Percentiles rank a stretch among this genome's conserved stretches.
These are phyloP conservation scores for Melanomma pulvis-pyrius DNA, from an alignment of 495 filamentous ascomycete species.

Conservation along the genomic window DNA sequence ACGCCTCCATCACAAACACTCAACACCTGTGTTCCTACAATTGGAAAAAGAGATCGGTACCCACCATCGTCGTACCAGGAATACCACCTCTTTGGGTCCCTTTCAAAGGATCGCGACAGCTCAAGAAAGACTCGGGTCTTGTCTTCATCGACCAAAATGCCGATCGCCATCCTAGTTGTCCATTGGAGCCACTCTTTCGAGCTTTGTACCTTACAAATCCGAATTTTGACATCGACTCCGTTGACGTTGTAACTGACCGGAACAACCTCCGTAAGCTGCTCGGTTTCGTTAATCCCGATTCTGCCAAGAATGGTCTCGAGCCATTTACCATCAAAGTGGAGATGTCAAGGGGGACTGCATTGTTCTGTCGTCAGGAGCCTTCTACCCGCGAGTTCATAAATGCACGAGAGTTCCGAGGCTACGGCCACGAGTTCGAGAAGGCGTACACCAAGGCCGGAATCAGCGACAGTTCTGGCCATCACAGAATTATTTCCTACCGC, in stretches of 20 bases:
- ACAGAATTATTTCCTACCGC: constrained; percentile 53
- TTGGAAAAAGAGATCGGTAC: constrained; percentile 23
- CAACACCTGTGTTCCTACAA: constrained; percentile 5
- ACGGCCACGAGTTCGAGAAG: constrained; percentile 54
- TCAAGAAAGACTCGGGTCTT: constrained; percentile 48
- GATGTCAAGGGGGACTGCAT: constrained; percentile 45
- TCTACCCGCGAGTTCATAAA: constrained; percentile 40
- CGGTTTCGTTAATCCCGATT: constrained; percentile 48
- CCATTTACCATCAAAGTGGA: constrained; percentile 54
- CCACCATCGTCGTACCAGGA: constrained; percentile 50
- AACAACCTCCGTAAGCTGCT: constrained; percentile 59
- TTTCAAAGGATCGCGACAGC: constrained; percentile 28
- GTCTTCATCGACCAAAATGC: constrained; percentile 52
- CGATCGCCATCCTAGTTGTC: constrained; percentile 48
- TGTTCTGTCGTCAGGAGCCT: constrained; percentile 50
- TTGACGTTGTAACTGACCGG: constrained; percentile 57
- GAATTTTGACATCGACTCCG: constrained; percentile 47
- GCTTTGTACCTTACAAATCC: constrained; percentile 51
- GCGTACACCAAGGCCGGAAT: constrained; percentile 49
- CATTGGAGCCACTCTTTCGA: constrained; percentile 57
- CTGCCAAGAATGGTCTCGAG: constrained; percentile 37
- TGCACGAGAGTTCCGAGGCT: constrained; percentile 49
- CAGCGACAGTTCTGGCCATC: constrained; percentile 50
- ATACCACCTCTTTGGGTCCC: constrained; percentile 49
- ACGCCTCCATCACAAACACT: neutral